phyloP scores from a whole-genome alignment of 164 flowering plant genomes.

The Aristolochia californica region DNA sequence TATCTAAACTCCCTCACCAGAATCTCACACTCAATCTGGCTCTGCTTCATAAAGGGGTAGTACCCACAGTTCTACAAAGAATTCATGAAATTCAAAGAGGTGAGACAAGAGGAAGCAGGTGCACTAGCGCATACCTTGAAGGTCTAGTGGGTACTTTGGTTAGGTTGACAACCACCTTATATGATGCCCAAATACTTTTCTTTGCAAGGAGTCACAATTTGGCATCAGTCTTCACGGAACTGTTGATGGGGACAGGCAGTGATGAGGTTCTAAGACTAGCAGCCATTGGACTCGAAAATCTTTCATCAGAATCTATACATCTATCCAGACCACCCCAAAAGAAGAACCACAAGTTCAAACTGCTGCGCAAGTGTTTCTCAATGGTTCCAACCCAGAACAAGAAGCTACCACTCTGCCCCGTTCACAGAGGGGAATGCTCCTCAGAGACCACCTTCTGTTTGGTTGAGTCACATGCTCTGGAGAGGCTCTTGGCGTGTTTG shows the following conservation, averaged over 20 bases:
- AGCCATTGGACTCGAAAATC: conserved; percentile 59
- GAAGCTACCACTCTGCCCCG: conserved; percentile 36
- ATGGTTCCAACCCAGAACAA: conserved; percentile 18
- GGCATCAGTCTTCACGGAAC: conserved; percentile 41
- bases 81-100: conserved; percentile 35
- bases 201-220: conserved; percentile 41
- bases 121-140: conserved; percentile 43
- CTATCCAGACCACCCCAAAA: conserved; percentile 42
- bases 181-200: conserved; percentile 40
- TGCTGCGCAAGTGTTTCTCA: conserved; percentile 23
- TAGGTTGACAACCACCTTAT: conserved; percentile 60
- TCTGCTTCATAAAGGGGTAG: conserved; percentile 28
- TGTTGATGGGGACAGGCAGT: conserved; percentile 41
- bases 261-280: conserved; percentile 68
- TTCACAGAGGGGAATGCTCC: conserved; percentile 70
- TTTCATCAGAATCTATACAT: conserved; percentile 41
- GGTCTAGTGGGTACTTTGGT: conserved; percentile 68
- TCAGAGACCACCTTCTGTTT: conserved; percentile 60
- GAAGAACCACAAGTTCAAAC: conserved; percentile 26
- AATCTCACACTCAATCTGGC: conserved; percentile 60
- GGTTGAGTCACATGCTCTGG: conserved; percentile 54
- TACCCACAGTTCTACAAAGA: conserved; percentile 30
- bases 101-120: conserved; percentile 43
- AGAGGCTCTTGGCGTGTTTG: conserved; percentile 45
- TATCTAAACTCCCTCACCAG: conserved; percentile 62